These are phyloP conservation scores for Magnolia changhungtana DNA, from an alignment of 164 flowering plant species.

Conservation along the genomic window DNA sequence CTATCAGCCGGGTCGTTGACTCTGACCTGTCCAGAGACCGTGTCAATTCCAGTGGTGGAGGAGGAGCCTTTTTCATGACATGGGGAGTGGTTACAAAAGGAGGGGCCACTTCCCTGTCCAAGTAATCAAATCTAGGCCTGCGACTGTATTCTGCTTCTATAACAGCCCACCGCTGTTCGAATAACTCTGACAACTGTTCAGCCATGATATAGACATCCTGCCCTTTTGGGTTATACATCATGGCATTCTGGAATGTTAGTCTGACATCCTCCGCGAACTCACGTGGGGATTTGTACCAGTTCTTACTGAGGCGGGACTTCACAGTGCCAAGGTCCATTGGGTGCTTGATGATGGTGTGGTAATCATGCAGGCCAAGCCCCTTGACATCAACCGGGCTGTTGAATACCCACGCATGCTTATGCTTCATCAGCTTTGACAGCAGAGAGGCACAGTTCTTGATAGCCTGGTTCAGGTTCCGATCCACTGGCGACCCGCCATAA, in stretches of 20 bases:
- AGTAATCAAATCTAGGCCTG: conserved; percentile 18
- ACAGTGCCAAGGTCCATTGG: conserved; percentile 94
- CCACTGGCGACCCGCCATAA: conserved; percentile 19
- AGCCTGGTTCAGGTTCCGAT: conserved; percentile 26
- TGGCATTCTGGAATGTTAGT: conserved; percentile 75
- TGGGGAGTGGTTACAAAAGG: conserved; percentile 23
- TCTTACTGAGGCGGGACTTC: conserved; percentile 48
- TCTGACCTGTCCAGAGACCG: conserved; percentile 40
- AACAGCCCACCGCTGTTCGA: conserved; percentile 57
- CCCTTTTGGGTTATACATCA: conserved; percentile 80
- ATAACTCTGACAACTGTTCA: conserved; percentile 44
- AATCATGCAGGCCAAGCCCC: conserved; percentile 61
- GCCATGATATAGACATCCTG: conserved; percentile 85
- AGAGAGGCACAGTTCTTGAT: conserved; percentile 46
- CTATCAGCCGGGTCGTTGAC: conserved; percentile 29
- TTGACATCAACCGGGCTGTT: conserved; percentile 68
- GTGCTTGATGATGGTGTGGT: conserved; percentile 56
- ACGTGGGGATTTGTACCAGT: conserved; percentile 59
- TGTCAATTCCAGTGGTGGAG: conserved; percentile 31
- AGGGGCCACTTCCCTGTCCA: conserved; percentile 24
- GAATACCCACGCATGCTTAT: conserved; percentile 78
- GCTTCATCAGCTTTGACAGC: conserved; percentile 69
- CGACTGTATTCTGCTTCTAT: conserved; percentile 37
- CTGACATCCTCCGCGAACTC: conserved; percentile 90
- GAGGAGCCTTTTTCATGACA: conserved; percentile 20